A percentile compares a stretch with the other conserved stretches of the same genome.
These are phyloP conservation scores for Niebla homalea DNA, from an alignment of 495 filamentous ascomycete genomes.

Conservation along the genomic window DNA sequence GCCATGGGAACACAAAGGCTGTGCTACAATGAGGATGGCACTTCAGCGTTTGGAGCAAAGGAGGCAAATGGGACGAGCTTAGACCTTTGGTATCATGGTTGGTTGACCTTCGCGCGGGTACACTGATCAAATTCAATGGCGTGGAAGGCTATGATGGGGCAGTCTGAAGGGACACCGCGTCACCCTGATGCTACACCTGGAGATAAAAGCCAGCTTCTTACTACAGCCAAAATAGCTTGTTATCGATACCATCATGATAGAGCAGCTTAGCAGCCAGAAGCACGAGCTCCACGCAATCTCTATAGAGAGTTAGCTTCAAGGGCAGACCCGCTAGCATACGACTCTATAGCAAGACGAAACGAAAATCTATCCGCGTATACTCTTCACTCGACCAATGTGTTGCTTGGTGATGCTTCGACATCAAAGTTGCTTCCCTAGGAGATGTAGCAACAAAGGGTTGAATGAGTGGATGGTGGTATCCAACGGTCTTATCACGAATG, in stretches of 20 bases:
- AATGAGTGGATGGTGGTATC: neutral
- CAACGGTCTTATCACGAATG: neutral
- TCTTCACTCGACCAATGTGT: conserved; percentile 11
- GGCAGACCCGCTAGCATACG: conserved; percentile 29
- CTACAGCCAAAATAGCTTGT: conserved; percentile 51
- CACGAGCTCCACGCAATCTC: conserved; percentile 11
- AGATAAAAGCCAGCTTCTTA: conserved; percentile 34
- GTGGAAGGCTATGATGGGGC: too few species aligned
- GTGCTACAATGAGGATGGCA: too few species aligned
- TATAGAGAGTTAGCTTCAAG: neutral
- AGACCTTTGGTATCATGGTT: too few species aligned
- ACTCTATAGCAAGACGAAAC: conserved; percentile 27
- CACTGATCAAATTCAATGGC: too few species aligned
- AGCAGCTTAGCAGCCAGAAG: conserved; percentile 42
- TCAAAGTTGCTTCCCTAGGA: too few species aligned
- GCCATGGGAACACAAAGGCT: too few species aligned
- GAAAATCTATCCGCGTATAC: conserved; percentile 11
- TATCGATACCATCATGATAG: conserved; percentile 54
- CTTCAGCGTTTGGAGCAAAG: too few species aligned
- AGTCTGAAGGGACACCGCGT: too few species aligned
- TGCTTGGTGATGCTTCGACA: conserved; percentile 4
- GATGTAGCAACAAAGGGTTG: too few species aligned
- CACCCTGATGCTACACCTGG: conserved; percentile 8
- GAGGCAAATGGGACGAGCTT: too few species aligned
- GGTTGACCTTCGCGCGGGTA: too few species aligned